Percentiles rank a stretch among this genome's conserved stretches.
phyloP scores from a whole-genome alignment of 2,329 filamentous ascomycete genomes.

The Tricladium varicosporioides region DNA sequence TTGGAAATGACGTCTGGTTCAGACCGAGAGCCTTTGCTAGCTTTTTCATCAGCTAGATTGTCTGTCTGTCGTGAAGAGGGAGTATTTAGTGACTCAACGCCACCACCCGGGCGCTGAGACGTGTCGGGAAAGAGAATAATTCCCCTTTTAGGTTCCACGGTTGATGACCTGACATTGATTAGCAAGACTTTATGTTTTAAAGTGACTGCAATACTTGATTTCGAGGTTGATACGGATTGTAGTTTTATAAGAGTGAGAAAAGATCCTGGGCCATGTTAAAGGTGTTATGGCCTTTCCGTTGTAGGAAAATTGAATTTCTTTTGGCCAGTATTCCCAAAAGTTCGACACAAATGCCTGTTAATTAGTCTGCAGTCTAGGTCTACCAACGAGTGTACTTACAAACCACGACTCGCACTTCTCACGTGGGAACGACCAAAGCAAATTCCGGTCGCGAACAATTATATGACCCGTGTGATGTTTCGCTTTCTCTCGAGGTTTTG shows the following conservation, averaged over 20 bases:
- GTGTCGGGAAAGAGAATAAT: no score
- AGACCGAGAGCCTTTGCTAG: no score
- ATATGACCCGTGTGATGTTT: neutral
- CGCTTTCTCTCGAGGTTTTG: neutral
- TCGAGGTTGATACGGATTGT: constrained; percentile 20
- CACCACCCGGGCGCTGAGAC: no score
- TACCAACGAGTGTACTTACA: constrained; percentile 34
- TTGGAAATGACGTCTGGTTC: no score
- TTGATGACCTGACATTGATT: neutral
- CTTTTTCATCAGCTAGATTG: no score
- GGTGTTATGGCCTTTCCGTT: constrained; percentile 30
- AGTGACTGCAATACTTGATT: constrained; percentile 8
- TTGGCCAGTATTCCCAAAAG: constrained; percentile 45
- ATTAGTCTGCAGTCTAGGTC: neutral
- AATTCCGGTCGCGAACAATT: neutral
- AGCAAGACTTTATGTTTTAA: neutral
- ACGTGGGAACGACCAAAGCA: constrained; percentile 40
- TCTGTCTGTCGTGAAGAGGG: no score
- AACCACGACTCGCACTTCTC: constrained; percentile 46
- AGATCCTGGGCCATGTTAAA: constrained; percentile 28
- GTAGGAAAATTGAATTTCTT: constrained; percentile 37
- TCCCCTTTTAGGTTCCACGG: neutral
- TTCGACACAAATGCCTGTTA: constrained; percentile 39
- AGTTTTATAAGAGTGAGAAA: constrained; percentile 21
- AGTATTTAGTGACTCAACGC: no score